phyloP scores from a whole-genome alignment of 768 basidiomycete genomes.

The Coprinopsis cinerea region DNA sequence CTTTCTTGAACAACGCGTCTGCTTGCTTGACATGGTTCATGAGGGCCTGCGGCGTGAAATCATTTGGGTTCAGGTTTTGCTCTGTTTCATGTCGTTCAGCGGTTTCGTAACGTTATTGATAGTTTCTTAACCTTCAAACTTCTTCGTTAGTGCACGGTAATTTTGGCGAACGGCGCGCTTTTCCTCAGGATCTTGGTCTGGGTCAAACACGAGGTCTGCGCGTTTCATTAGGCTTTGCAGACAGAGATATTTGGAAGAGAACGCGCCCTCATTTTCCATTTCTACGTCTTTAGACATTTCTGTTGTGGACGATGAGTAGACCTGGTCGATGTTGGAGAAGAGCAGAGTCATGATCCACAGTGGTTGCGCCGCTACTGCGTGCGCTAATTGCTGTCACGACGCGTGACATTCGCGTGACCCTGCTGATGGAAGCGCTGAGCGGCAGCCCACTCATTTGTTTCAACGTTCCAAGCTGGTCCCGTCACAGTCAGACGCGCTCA shows the following conservation, averaged over 20 bases:
- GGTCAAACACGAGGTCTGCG: constrained; percentile 56
- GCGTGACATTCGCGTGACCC: no score
- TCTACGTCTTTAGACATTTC: no score
- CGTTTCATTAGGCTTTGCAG: neutral
- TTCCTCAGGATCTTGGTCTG: constrained; percentile 79
- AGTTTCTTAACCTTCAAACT: constrained; percentile 50
- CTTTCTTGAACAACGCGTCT: constrained; percentile 60
- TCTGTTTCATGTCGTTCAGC: constrained; percentile 19
- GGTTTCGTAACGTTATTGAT: neutral
- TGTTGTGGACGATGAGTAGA: no score
- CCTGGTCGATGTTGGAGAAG: no score
- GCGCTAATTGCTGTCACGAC: no score
- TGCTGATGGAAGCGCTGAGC: no score
- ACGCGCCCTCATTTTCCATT: constrained; percentile 6
- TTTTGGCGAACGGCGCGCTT: constrained; percentile 67
- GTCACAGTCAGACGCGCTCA: no score
- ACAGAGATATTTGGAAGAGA: neutral
- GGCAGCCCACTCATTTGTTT: no score
- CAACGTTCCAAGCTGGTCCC: no score
- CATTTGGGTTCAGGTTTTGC: constrained; percentile 47
- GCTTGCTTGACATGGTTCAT: constrained; percentile 50
- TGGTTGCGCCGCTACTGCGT: no score
- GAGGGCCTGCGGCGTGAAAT: constrained; percentile 51
- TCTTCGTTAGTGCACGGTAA: constrained; percentile 62
- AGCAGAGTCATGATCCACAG: no score